Conservation (phyloP, 1,284 basidiomycete species). For the Ceratobasidium sp. region DNA sequence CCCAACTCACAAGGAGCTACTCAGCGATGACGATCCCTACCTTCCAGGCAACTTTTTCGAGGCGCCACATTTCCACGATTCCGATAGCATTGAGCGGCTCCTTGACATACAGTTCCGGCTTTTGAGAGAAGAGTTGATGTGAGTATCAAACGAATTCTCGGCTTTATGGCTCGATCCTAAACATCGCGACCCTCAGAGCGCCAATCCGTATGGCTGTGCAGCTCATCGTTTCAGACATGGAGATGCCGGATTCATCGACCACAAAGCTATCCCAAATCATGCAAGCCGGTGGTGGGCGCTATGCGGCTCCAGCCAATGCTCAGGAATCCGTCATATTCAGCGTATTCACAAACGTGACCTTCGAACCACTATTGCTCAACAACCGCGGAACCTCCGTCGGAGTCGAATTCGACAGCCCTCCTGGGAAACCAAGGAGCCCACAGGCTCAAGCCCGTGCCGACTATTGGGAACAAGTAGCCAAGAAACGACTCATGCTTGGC, state of each 20-base stretch:
- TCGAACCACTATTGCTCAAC: slow-evolving; percentile 55
- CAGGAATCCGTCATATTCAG: slow-evolving; percentile 61
- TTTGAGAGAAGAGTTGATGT: slow-evolving; percentile 71
- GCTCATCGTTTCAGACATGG: slow-evolving; percentile 55
- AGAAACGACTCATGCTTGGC: slow-evolving; percentile 62
- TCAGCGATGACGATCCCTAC: slow-evolving; percentile 56
- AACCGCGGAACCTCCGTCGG: slow-evolving; percentile 55
- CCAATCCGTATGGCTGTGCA: slow-evolving; percentile 59
- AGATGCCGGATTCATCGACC: slow-evolving; percentile 39
- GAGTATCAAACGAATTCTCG: slow-evolving; percentile 43
- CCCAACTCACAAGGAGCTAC: slow-evolving; percentile 68
- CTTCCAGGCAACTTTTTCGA: slow-evolving; percentile 63
- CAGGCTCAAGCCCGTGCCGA: slow-evolving; percentile 45
- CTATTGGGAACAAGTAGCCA: slow-evolving; percentile 62
- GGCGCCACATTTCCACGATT: slow-evolving; percentile 65
- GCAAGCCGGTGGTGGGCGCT: slow-evolving; percentile 42
- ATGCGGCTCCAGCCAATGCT: slow-evolving; percentile 47
- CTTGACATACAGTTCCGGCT: slow-evolving; percentile 74
- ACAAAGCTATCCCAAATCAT: slow-evolving; percentile 41
- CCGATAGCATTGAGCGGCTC: slow-evolving; percentile 63
- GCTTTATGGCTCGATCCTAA: background rate
- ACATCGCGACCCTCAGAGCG: slow-evolving; percentile 51
- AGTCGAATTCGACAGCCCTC: slow-evolving; percentile 58
- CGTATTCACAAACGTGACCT: slow-evolving; percentile 59
- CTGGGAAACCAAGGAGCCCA: slow-evolving; percentile 50